Evolutionary conservation across 2,329 filamentous ascomycete species (phyloP).

Genomic region (Neonectria hederae): DNA sequence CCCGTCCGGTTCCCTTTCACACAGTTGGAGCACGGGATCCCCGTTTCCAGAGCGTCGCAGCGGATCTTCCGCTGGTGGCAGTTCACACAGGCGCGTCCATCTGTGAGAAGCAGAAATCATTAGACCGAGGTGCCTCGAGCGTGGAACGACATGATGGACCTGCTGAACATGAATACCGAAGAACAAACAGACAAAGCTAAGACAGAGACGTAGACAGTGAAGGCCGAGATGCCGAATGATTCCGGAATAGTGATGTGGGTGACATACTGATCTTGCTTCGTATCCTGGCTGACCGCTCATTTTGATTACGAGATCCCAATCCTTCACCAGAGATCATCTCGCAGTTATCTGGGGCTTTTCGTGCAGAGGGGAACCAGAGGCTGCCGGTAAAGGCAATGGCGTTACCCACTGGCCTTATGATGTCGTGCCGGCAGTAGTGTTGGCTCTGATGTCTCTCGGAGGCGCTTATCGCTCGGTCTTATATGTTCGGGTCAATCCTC

Average conservation of each 20-base stretch:
- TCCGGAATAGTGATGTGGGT: background rate
- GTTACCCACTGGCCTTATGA: background rate
- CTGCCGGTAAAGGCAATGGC: background rate
- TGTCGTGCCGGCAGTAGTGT: background rate
- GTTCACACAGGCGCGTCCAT: slow-evolving; percentile 52
- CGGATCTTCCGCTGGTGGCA: slow-evolving; percentile 59
- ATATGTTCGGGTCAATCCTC: background rate
- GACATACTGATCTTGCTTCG: background rate
- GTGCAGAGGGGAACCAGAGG: background rate
- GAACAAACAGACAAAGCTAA: background rate
- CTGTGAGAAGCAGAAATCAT: slow-evolving; percentile 18
- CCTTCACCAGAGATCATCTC: background rate
- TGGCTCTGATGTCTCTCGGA: background rate
- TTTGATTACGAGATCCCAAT: background rate
- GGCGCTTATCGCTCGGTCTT: background rate
- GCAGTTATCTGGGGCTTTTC: background rate
- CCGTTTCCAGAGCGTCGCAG: slow-evolving; percentile 56
- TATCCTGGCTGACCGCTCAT: background rate
- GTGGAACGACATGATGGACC: background rate
- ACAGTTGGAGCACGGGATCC: slow-evolving; percentile 59
- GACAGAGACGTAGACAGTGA: background rate
- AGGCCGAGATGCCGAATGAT: background rate
- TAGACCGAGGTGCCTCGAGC: background rate
- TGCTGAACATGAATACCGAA: background rate
- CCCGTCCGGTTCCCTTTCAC: slow-evolving; percentile 51